These are phyloP conservation scores for Paxillus involutus DNA, from an alignment of 768 basidiomycete species.

Conservation along the genomic window DNA sequence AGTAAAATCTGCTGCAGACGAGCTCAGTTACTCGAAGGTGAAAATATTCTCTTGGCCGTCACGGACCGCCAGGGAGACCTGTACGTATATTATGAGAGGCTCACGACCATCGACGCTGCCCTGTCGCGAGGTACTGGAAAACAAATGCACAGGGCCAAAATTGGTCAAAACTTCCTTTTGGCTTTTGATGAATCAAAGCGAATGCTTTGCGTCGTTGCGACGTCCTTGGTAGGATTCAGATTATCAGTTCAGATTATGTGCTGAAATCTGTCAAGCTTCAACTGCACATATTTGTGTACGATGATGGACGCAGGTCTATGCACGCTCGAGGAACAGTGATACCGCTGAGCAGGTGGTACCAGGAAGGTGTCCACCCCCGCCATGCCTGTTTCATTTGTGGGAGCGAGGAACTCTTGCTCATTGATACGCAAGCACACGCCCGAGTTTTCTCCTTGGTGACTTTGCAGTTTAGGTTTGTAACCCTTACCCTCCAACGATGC, in stretches of 20 bases:
- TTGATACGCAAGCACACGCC: conserved; percentile 43
- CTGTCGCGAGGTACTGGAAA: conserved; percentile 25
- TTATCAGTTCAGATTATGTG: background rate
- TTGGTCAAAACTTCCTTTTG: conserved; percentile 37
- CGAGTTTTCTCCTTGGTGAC: conserved; percentile 55
- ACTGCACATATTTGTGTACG: conserved; percentile 48
- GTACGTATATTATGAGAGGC: conserved; percentile 34
- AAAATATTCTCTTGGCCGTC: conserved; percentile 37
- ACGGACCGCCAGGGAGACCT: conserved; percentile 29
- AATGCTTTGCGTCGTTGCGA: conserved; percentile 41
- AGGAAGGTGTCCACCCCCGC: conserved; percentile 23
- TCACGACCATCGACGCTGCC: conserved; percentile 28
- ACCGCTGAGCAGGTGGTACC: conserved; percentile 46
- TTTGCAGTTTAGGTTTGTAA: conserved; percentile 49
- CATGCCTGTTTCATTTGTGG: conserved; percentile 47
- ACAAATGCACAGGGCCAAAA: conserved; percentile 36
- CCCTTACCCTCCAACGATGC: background rate
- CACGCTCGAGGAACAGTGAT: conserved; percentile 41
- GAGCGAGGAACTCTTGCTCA: conserved; percentile 50
- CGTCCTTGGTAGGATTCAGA: conserved; percentile 32
- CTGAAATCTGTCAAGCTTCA: conserved; percentile 22
- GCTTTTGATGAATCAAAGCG: conserved; percentile 48
- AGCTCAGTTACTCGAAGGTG: conserved; percentile 36
- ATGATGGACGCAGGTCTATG: conserved; percentile 41
- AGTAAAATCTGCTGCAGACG: conserved; percentile 15